Evolutionary conservation across 2,329 filamentous ascomycete genomes (phyloP), one percentile per base, ranked within the genome.

Genomic region (Phaeomoniella chlamydospora): DNA sequence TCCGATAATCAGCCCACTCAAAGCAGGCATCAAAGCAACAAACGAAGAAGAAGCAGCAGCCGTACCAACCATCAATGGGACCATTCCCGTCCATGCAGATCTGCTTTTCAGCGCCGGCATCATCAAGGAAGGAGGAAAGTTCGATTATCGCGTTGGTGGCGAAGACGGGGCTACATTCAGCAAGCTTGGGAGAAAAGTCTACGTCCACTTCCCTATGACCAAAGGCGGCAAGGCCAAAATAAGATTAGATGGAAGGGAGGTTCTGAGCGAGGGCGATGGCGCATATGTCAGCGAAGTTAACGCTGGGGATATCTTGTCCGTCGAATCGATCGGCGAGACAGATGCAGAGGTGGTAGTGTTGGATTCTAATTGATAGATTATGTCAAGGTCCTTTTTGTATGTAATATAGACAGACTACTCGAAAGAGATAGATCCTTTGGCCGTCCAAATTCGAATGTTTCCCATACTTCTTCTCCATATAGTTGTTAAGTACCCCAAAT

Each of bases 71-170:
- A 61, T 81, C 14, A 59, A 68, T 1, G 69, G 64, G n/a, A 79
- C 78, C 0, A 92, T 93, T 43, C 81, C 83, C 5, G 78, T 92
- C 37, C 80, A 92, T 52, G 80, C 84, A 9, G 84, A 93, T 59
- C 70, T 92, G 35, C 75, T 80, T 41, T 90, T 92, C 82, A 75
- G 72, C 22, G 84, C 84, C 0, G 77, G 76, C 4, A 74, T 92
- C 38, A 71, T 92, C 37, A 68, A 65, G 5, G 75, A 80, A 0
- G 67, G 69, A 17, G 66, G 66, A 49, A 68, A 59, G 30, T 87
- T 88, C 40, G 68, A 72, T 47, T 90, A 86, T 72, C 73, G 66
- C 5, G 61, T 88, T 14, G 85, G 86, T 9, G 76, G 57, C 3
- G 57, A 43, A 5, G 46, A 45, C 19, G 49, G 47, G 1, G 47